These are phyloP conservation scores for Apostasia ramifera DNA, from an alignment of 106 monocot species.

Conservation along the genomic window DNA sequence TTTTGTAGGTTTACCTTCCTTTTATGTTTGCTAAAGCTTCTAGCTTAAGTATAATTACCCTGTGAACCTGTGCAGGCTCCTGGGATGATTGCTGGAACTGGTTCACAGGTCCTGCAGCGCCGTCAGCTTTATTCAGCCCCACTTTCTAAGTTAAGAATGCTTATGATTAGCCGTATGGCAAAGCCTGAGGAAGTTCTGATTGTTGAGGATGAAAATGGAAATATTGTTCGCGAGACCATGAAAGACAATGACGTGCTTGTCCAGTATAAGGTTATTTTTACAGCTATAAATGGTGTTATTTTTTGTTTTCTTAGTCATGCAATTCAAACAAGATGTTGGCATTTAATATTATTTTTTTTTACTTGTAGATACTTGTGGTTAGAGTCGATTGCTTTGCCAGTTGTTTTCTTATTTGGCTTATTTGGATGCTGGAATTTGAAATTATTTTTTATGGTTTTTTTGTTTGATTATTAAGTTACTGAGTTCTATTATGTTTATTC, in stretches of 20 bases:
- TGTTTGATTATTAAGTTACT: too few species aligned
- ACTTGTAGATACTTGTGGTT: too few species aligned
- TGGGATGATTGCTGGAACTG: constrained; percentile 84
- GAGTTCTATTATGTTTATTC: too few species aligned
- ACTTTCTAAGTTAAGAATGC: constrained; percentile 86
- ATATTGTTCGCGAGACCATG: constrained; percentile 99
- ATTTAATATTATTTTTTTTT: too few species aligned
- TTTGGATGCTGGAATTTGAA: too few species aligned
- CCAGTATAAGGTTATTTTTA: constrained; percentile 79
- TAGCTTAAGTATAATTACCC: not conserved
- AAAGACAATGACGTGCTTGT: constrained; percentile 99
- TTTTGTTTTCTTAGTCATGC: not conserved
- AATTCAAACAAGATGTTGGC: too few species aligned
- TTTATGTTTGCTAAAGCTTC: too few species aligned
- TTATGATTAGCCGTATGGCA: constrained; percentile 99
- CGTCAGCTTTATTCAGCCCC: constrained; percentile 79
- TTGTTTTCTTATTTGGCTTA: too few species aligned
- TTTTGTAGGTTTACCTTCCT: too few species aligned
- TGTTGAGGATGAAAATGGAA: constrained; percentile 99
- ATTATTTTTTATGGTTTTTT: too few species aligned
- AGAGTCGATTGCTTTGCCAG: too few species aligned
- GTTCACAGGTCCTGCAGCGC: constrained; percentile 55
- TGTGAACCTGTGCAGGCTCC: constrained; percentile 31
- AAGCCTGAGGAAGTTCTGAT: constrained; percentile 98
- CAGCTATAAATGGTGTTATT: not conserved